Conservation (phyloP, 257 asterid genomes). For the Mentha longifolia region DNA sequence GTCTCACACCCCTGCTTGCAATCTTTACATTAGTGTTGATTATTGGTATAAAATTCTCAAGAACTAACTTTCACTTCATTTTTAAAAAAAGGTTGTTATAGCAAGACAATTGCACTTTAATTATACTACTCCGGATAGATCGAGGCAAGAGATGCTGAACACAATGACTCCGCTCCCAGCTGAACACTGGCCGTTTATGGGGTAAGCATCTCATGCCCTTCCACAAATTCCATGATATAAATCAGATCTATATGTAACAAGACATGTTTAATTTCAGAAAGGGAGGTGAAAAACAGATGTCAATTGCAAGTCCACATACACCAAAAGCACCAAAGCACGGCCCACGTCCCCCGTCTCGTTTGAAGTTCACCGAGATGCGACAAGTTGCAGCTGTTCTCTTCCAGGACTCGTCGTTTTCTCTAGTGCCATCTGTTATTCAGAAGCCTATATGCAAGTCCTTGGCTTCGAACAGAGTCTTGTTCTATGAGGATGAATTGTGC, state of each 20-base stretch:
- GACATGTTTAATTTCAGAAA: slow-evolving; percentile 49
- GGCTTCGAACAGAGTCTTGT: slow-evolving; percentile 83
- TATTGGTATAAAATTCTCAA: not conserved
- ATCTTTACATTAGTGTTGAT: not conserved
- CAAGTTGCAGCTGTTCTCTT: slow-evolving; percentile 93
- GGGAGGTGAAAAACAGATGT: slow-evolving; percentile 52
- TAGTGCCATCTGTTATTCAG: slow-evolving; percentile 71
- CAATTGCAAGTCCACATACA: slow-evolving; percentile 67
- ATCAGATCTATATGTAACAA: not conserved
- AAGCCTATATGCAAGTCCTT: slow-evolving; percentile 75
- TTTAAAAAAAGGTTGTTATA: slow-evolving; percentile 60
- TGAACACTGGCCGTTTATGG: slow-evolving; percentile 82
- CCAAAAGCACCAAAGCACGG: slow-evolving; percentile 97
- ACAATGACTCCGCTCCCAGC: slow-evolving; percentile 82
- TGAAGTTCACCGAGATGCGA: slow-evolving; percentile 74
- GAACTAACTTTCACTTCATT: slow-evolving; percentile 10
- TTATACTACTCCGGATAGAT: slow-evolving; percentile 90
- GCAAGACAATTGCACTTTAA: slow-evolving; percentile 89
- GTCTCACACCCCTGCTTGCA: slow-evolving; percentile 32
- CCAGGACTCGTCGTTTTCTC: slow-evolving; percentile 66
- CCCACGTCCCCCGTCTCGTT: slow-evolving; percentile 81
- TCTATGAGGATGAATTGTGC: slow-evolving; percentile 93
- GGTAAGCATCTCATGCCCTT: slow-evolving; percentile 45
- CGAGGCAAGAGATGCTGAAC: slow-evolving; percentile 84
- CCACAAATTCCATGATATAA: not conserved